A percentile compares a stretch with the other conserved stretches of the same genome.
Conservation (phyloP, 805 yeast species). For the Saccharomycopsis sp. region DNA sequence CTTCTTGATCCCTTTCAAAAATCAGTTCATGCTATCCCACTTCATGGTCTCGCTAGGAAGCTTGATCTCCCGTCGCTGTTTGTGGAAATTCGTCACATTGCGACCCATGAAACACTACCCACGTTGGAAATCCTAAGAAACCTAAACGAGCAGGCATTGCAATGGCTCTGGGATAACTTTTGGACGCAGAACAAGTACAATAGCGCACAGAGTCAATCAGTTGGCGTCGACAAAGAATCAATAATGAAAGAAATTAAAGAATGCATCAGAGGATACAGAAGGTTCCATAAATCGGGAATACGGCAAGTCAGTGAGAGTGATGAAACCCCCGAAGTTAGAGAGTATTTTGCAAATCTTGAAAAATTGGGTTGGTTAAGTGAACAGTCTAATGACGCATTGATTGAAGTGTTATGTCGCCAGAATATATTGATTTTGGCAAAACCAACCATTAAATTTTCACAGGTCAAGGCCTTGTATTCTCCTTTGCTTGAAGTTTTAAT, state of each 20-base stretch:
- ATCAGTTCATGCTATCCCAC: constrained; percentile 68
- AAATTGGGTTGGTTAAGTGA: constrained; percentile 27
- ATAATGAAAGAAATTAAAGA: constrained; percentile 25
- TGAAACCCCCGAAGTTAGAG: constrained; percentile 35
- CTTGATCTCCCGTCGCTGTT: constrained; percentile 69
- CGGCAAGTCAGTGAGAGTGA: constrained; percentile 34
- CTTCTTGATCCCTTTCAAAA: constrained; percentile 81
- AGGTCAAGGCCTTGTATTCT: constrained; percentile 11
- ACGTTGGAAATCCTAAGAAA: constrained; percentile 57
- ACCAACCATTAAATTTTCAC: constrained; percentile 11
- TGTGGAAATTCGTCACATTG: constrained; percentile 84
- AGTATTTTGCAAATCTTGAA: constrained; percentile 31
- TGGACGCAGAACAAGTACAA: constrained; percentile 42
- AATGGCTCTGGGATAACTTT: constrained; percentile 68
- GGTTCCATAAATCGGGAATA: constrained; percentile 41
- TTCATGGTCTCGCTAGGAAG: constrained; percentile 64
- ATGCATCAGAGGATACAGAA: constrained; percentile 41
- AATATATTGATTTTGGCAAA: constrained; percentile 28
- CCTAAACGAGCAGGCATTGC: constrained; percentile 53
- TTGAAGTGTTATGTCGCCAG: constrained; percentile 27
- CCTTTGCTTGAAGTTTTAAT: constrained; percentile 10
- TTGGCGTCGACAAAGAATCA: constrained; percentile 22
- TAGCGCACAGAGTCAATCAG: constrained; percentile 19
- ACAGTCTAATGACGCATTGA: no score
- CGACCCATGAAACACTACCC: constrained; percentile 86